Base-by-base conservation (phyloP, 1,139 yeast species). In the Candida sojae region DNA sequence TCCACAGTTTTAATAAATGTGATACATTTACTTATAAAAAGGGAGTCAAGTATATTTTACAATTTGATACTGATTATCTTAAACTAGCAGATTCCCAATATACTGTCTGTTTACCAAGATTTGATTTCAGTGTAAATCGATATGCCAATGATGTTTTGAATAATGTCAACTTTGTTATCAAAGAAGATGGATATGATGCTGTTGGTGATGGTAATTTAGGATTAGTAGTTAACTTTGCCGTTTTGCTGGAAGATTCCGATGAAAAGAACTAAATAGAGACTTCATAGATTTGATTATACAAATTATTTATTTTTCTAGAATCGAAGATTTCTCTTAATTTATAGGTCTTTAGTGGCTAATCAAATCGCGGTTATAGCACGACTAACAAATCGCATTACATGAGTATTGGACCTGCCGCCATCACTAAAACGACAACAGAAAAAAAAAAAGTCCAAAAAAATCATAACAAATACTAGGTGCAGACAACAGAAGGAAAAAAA, bases 121-220 rank as follows among this genome's bases (percentile, higher is more conserved):
- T 75, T 51, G 80, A 75, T 53, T 67, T 76, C 28, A 64, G 73
- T 48, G 78, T 74, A 1, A 61, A 63, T 31, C 62, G 60, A 38
- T 75, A 70, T 51, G 77, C 78, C 37, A 74, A 75, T 49, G 78
- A 74, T 5, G 63, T 64, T 9, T 60, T 76, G 49, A 61, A 75
- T 55, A 75, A 74, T 52, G 73, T 75, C 59, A 75, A 76, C 52
- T 76, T 77, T 77, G 64, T 70, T 4, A 56, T 76, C 42, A 75
- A 75, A 55, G 57, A 61, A 39, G 70, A 71, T 4, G 79, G 78
- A 1, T 58, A 55, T 45, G 75, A 70, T 6, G 75, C 73, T 1
- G 75, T 71, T 2, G 72, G 68, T 4, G 51, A 54, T 11, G 79
- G 79, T 0, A 56, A 52, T 6, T 50, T 64, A 28, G 80, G 79